phyloP scores from a whole-genome alignment of 2,329 filamentous ascomycete species.

The Microsporum ferrugineum region DNA sequence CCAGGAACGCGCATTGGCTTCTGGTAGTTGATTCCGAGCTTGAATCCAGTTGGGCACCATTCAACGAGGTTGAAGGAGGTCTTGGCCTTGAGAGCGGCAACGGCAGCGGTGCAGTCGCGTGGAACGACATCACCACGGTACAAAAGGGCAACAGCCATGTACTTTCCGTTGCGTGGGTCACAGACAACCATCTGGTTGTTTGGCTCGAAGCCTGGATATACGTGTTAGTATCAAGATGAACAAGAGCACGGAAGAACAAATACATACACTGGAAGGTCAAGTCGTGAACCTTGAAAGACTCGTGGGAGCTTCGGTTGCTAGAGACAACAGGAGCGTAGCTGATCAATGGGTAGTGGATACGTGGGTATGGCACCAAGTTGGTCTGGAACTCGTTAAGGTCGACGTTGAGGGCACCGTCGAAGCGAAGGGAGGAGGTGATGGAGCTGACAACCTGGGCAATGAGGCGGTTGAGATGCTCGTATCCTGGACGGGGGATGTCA shows the following conservation, averaged over 20 bases:
- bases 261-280: conserved; percentile 51
- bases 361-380: conserved; percentile 96
- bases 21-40: conserved; percentile 99
- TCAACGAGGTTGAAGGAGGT: conserved; percentile 98
- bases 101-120: conserved; percentile 85
- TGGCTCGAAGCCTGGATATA: conserved; percentile 96
- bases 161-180: conserved; percentile 96
- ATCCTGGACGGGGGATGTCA: conserved; percentile 92
- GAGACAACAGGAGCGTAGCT: conserved; percentile 92
- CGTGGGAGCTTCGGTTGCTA: conserved; percentile 88
- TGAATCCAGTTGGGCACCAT: conserved; percentile 99
- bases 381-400: conserved; percentile 99
- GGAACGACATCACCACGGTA: conserved; percentile 98
- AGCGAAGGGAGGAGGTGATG: conserved; percentile 95
- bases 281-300: conserved; percentile 80
- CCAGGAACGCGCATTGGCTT: conserved; percentile 91
- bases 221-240: not conserved
- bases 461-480: conserved; percentile 96
- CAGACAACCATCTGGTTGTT: conserved; percentile 99
- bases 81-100: conserved; percentile 97
- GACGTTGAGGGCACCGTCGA: conserved; percentile 97
- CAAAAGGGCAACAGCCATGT: conserved; percentile 97
- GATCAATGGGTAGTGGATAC: conserved; percentile 98
- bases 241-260: conserved; percentile 7
- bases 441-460: conserved; percentile 98